Percentiles rank a stretch among this genome's conserved stretches.
Evolutionary conservation across 208 protist genomes (phyloP).

Genomic region (Wallacemonas sp.): DNA sequence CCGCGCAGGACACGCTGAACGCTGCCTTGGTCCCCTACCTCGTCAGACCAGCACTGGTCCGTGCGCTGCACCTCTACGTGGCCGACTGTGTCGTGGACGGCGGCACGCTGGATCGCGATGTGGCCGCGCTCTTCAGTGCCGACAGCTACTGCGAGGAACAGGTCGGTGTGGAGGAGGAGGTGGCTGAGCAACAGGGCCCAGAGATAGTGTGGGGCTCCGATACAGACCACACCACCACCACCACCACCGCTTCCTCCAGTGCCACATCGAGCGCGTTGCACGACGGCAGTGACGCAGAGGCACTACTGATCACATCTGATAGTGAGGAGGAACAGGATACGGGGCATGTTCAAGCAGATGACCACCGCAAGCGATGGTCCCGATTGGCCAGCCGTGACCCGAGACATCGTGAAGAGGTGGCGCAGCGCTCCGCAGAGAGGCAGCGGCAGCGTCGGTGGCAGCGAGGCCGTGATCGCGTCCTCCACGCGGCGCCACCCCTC

Average conservation of each 20-base stretch:
- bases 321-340: too few relatives aligned
- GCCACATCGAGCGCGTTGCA: too few relatives aligned
- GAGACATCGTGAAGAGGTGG: neutral
- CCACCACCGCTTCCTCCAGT: too few relatives aligned
- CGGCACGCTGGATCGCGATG: constrained; percentile 3
- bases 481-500: constrained; percentile 2
- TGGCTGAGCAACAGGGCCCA: neutral
- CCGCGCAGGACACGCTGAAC: neutral
- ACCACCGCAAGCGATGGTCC: too few relatives aligned
- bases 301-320: too few relatives aligned
- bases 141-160: constrained; percentile 9
- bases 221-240: too few relatives aligned
- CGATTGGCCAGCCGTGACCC: too few relatives aligned
- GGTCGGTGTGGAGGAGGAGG: constrained; percentile 2
- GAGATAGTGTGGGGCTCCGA: too few relatives aligned
- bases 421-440: constrained; percentile 14
- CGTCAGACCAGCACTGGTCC: neutral
- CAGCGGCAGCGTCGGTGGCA: constrained; percentile 18
- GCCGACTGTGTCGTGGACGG: neutral
- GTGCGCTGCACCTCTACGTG: neutral
- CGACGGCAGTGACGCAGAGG: too few relatives aligned
- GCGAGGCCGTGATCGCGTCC: neutral
- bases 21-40: neutral
- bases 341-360: too few relatives aligned
- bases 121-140: neutral